Evolutionary conservation across 352 stramenopile species (phyloP), one percentile per base, ranked within the genome.

Genomic region (Globisporangium paroecandrum): DNA sequence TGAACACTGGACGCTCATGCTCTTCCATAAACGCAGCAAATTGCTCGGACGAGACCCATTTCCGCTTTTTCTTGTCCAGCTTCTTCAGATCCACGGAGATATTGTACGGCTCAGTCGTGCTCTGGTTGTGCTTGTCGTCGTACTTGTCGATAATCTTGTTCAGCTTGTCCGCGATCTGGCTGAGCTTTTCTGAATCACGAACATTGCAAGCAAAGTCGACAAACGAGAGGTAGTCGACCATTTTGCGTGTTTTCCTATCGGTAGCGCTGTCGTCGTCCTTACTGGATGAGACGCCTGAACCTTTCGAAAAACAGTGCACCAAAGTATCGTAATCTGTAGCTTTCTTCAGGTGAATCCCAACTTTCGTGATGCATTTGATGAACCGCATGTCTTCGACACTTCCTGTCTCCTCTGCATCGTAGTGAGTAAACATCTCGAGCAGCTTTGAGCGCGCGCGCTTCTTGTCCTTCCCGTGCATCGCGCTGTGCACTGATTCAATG

Each of bases 131-230:
- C 58, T 85, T 89, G n/a, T 78, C 76, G 38, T 90, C 73, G 58
- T 83, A 93, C 18, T 76, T 74, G 4, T 68, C 66, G 18, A 93
- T 89, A 13, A 65, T 70, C 1, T 68, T 62, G 29, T 80, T 78
- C 12, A 93, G 68, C 24, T 76, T 80, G 41, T 76, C 62, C 1
- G 77, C 82, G 13, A 91, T 72, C 53, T 79, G 72, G 51, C 81
- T 82, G 7, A 92, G 66, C 54, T 80, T 85, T 36, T 85, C 82
- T 8, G 82, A 89, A 71, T 90, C 82, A 1, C 79, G 79, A 3
- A 84, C 77, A 29, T 89, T 90, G 70, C 78, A 89, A 0, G 79
- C 79, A 73, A 90, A 93, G 41, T 93, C 82, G 24, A 85, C 61
- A 58, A 93, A 93, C 4, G 71, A 62, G 0, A 70, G 43, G 47